Percentiles rank a stretch among this genome's conserved stretches.
These are phyloP conservation scores for Aristolochia californica DNA, from an alignment of 164 flowering plant genomes.

Conservation along the genomic window DNA sequence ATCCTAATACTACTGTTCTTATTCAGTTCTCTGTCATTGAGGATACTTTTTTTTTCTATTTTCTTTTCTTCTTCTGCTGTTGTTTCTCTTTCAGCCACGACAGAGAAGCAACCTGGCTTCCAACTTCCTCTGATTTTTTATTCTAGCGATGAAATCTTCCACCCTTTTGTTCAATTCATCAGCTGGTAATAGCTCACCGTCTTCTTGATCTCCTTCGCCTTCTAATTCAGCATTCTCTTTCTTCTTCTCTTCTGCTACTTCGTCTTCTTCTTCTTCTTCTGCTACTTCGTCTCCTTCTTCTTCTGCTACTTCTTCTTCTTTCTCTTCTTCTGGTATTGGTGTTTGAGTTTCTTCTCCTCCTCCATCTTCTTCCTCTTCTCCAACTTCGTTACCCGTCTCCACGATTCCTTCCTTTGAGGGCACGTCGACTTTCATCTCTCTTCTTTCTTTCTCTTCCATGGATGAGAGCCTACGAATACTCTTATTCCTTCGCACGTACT, in stretches of 20 bases:
- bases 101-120: slow-evolving; percentile 27
- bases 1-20: no score
- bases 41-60: not conserved
- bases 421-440: slow-evolving; percentile 4
- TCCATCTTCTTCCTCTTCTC: slow-evolving; percentile 1
- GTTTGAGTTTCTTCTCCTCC: no score
- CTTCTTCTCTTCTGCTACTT: not conserved
- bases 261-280: slow-evolving; percentile 6
- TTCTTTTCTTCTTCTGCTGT: not conserved
- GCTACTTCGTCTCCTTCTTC: slow-evolving; percentile 14
- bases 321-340: not conserved
- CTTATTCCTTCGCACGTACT: slow-evolving; percentile 20
- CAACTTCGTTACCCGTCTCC: slow-evolving; percentile 2
- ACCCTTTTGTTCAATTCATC: slow-evolving; percentile 50
- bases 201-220: slow-evolving; percentile 20
- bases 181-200: slow-evolving; percentile 16
- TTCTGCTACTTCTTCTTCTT: slow-evolving; percentile 6
- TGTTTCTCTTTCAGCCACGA: slow-evolving; percentile 6
- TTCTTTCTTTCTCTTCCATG: slow-evolving; percentile 10
- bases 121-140: slow-evolving; percentile 45
- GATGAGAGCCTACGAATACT: slow-evolving; percentile 8
- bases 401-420: slow-evolving; percentile 1
- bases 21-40: no score
- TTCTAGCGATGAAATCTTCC: slow-evolving; percentile 63
- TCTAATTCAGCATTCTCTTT: slow-evolving; percentile 3